Conservation (phyloP, 2,329 filamentous ascomycete species). For the Macrophomina pseudophaseolina region DNA sequence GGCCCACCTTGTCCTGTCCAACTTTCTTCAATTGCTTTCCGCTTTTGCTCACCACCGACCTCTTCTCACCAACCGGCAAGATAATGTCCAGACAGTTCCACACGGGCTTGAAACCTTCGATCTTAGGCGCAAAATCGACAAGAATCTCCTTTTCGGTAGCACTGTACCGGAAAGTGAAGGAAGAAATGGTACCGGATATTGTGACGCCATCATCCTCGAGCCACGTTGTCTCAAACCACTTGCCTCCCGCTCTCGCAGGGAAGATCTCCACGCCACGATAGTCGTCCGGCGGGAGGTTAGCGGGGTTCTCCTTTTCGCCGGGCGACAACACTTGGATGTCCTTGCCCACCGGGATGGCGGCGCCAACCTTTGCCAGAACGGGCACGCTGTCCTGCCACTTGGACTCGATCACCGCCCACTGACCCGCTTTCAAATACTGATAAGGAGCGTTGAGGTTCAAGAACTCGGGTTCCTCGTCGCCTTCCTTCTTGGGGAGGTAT, state of each 20-base stretch:
- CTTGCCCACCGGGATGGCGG: slow-evolving; percentile 59
- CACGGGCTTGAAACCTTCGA: slow-evolving; percentile 51
- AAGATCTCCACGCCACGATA: slow-evolving; percentile 64
- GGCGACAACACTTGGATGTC: slow-evolving; percentile 57
- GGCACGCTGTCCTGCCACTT: slow-evolving; percentile 62
- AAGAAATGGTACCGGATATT: slow-evolving; percentile 37
- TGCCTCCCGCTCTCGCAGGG: slow-evolving; percentile 51
- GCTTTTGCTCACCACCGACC: slow-evolving; percentile 34
- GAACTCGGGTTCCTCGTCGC: slow-evolving; percentile 58
- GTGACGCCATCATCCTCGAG: slow-evolving; percentile 64
- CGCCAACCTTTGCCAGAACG: slow-evolving; percentile 61
- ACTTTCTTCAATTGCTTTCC: neutral
- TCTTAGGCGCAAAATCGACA: slow-evolving; percentile 49
- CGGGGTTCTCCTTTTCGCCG: slow-evolving; percentile 55
- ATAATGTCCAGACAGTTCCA: slow-evolving; percentile 59
- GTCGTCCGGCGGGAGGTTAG: slow-evolving; percentile 56
- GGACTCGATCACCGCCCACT: slow-evolving; percentile 58
- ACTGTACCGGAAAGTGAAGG: slow-evolving; percentile 35
- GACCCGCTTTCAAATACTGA: slow-evolving; percentile 60
- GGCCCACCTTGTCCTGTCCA: too few species aligned
- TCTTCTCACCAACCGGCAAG: slow-evolving; percentile 56
- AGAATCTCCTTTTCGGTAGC: slow-evolving; percentile 50
- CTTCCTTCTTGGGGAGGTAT: slow-evolving; percentile 62
- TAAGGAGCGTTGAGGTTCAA: slow-evolving; percentile 68
- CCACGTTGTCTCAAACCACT: slow-evolving; percentile 53